Evolutionary conservation across 2,329 filamentous ascomycete species (phyloP).

Genomic region (Cercospora berteroae): DNA sequence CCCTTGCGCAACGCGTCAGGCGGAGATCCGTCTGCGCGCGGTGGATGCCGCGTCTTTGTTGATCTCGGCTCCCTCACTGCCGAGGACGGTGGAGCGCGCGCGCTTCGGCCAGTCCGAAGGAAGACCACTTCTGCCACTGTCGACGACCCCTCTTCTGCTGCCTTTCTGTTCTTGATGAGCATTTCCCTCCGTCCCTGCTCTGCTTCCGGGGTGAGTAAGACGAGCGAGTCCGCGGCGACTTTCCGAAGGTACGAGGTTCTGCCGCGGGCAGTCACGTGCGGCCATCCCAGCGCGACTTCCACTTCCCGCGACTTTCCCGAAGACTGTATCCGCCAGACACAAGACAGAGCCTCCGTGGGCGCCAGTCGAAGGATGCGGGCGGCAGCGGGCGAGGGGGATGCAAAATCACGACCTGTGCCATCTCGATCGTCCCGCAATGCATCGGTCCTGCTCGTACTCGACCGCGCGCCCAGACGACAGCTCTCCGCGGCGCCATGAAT

Average conservation of each 20-base stretch:
- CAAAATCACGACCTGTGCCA: constrained; percentile 5
- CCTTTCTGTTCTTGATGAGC: neutral
- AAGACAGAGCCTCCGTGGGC: too few relatives aligned
- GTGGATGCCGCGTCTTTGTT: neutral
- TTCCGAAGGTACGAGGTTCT: neutral
- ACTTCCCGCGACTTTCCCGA: neutral
- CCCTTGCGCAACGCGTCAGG: neutral
- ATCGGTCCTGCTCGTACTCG: neutral
- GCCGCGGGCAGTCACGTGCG: neutral
- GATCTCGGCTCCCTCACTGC: neutral
- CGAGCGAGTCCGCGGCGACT: neutral
- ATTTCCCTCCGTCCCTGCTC: too few relatives aligned
- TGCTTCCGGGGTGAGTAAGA: neutral
- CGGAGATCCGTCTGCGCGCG: neutral
- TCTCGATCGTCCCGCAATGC: neutral
- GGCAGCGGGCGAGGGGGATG: neutral
- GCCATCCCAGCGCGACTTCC: neutral
- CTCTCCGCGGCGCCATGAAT: constrained; percentile 8
- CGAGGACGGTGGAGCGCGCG: neutral
- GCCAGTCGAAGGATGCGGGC: neutral
- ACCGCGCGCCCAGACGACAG: neutral
- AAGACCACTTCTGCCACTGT: neutral
- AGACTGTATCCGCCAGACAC: neutral
- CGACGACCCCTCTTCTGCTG: neutral
- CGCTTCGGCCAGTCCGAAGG: neutral